These are phyloP conservation scores for Diaporthe helianthi DNA, from an alignment of 2,329 filamentous ascomycete species.

Conservation along the genomic window DNA sequence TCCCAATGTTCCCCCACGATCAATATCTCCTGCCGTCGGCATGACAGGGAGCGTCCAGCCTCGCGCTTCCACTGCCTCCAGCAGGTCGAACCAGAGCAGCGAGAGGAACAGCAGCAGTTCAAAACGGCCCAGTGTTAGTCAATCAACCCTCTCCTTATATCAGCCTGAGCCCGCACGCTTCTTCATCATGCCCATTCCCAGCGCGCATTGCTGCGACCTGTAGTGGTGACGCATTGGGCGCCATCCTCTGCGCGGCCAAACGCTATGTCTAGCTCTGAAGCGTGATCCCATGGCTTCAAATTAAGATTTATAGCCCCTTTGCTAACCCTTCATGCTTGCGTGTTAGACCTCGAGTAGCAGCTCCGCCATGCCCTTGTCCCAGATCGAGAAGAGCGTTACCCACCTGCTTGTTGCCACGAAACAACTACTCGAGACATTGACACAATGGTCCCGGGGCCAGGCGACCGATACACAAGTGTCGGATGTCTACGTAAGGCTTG, in stretches of 20 bases:
- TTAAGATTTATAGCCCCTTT: neutral
- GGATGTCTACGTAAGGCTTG: constrained; percentile 95
- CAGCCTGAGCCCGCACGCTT: constrained; percentile 26
- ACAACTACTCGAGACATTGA: constrained; percentile 94
- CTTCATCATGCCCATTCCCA: constrained; percentile 33
- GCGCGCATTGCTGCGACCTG: neutral
- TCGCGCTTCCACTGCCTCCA: constrained; percentile 71
- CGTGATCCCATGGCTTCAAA: neutral
- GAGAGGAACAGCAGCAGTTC: constrained; percentile 51
- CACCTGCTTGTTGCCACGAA: constrained; percentile 98
- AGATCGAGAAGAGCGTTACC: constrained; percentile 98
- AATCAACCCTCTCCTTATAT: constrained; percentile 39
- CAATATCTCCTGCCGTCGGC: constrained; percentile 65
- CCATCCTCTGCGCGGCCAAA: neutral
- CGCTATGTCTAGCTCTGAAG: neutral
- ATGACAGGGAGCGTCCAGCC: constrained; percentile 55
- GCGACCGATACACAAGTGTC: constrained; percentile 95
- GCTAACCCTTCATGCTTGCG: constrained; percentile 42
- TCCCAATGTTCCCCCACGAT: constrained; percentile 60
- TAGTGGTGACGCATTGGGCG: neutral
- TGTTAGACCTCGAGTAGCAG: constrained; percentile 54
- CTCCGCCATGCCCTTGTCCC: constrained; percentile 79
- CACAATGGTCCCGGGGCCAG: constrained; percentile 93
- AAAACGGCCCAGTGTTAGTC: constrained; percentile 66
- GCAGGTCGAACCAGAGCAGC: constrained; percentile 55